Percentiles rank a stretch among this genome's conserved stretches.
Evolutionary conservation across 257 asterid genomes (phyloP).

Genomic region (Cordia subcordata): DNA sequence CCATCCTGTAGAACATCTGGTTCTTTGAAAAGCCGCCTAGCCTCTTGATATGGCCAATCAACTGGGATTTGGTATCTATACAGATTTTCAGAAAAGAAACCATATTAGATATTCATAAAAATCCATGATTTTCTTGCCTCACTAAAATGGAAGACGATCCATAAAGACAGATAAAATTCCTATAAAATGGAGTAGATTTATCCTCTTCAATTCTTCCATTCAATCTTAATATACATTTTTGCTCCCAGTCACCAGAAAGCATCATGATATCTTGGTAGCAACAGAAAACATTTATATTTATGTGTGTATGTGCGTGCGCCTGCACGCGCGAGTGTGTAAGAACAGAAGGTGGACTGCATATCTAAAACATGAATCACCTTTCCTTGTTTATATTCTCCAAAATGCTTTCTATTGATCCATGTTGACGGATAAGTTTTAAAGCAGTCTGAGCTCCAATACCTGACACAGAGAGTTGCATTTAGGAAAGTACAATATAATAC

Average conservation of each 20-base stretch:
- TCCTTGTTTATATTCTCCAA: conserved; percentile 89
- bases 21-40: conserved; percentile 88
- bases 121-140: not conserved
- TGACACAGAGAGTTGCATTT: conserved; percentile 19
- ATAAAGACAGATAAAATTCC: not conserved
- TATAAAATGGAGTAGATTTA: too few species aligned
- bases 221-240: too few species aligned
- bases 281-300: too few species aligned
- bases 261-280: too few species aligned
- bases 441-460: conserved; percentile 98
- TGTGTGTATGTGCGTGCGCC: too few species aligned
- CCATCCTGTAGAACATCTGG: conserved; percentile 66
- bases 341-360: not conserved
- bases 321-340: too few species aligned
- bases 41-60: conserved; percentile 93
- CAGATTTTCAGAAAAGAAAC: conserved; percentile 3
- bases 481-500: not conserved
- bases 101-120: conserved; percentile 1
- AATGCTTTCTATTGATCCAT: conserved; percentile 79
- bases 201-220: too few species aligned
- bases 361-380: conserved; percentile 42
- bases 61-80: conserved; percentile 87
- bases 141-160: not conserved
- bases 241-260: too few species aligned
- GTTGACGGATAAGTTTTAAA: conserved; percentile 90